A percentile compares a stretch with the other conserved stretches of the same genome.
These are phyloP conservation scores for Eucalyptus dawsonii DNA, from an alignment of 345 rosid genomes.

Conservation along the genomic window DNA sequence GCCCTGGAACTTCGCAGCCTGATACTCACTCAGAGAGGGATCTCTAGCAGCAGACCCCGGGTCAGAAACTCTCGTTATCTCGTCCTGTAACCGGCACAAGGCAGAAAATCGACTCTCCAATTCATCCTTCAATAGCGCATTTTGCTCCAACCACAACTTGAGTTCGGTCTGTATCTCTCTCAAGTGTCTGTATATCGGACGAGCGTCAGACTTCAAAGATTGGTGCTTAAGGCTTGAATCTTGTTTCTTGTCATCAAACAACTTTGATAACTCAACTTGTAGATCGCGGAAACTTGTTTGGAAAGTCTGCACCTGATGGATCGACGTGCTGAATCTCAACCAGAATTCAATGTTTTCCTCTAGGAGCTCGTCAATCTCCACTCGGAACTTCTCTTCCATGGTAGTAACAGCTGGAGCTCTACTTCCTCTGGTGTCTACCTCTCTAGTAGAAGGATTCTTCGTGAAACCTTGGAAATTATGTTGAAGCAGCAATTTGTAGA, in stretches of 20 bases:
- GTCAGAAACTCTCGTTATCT: conserved; percentile 33
- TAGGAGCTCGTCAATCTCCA: conserved; percentile 52
- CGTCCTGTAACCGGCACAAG: conserved; percentile 51
- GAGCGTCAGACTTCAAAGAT: conserved; percentile 25
- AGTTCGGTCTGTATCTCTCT: conserved; percentile 67
- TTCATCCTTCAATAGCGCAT: conserved; percentile 54
- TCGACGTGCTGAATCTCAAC: conserved; percentile 75
- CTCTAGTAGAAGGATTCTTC: background rate
- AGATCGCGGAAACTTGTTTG: conserved; percentile 53
- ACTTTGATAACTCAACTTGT: conserved; percentile 34
- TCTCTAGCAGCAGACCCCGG: conserved; percentile 7
- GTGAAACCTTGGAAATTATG: background rate
- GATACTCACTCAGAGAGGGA: conserved; percentile 31
- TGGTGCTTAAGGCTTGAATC: conserved; percentile 20
- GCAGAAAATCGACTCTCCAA: conserved; percentile 40
- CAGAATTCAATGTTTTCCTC: conserved; percentile 94
- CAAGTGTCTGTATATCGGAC: conserved; percentile 63
- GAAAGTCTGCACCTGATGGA: conserved; percentile 68
- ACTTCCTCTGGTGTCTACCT: background rate
- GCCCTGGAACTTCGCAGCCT: conserved; percentile 79
- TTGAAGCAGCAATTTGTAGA: conserved; percentile 1
- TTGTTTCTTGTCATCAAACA: conserved; percentile 7
- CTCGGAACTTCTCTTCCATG: conserved; percentile 51
- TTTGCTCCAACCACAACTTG: conserved; percentile 73
- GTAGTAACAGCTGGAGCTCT: conserved; percentile 4